Evolutionary conservation across 116 monocot species (phyloP), one percentile per base, ranked within the genome.

Genomic region (Trichopus zeylanicus): DNA sequence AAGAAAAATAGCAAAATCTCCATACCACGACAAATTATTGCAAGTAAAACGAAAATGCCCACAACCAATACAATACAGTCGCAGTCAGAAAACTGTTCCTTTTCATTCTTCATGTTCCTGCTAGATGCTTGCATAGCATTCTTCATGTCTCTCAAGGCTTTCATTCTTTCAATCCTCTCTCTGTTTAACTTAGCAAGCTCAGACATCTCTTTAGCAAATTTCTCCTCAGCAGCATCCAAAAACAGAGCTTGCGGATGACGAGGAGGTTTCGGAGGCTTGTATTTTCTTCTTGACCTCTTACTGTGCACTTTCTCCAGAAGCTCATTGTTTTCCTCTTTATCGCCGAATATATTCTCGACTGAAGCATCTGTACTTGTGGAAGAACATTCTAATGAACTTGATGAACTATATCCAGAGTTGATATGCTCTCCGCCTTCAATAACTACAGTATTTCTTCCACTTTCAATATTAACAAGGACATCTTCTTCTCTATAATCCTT

Each of bases 1-100:
- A 29, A 7, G 7, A 32, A 32, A 15, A 56, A 9, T 6, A 24
- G 25, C 8, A 10, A 21, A 13, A 57, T 35, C 2, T 61, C 15
- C 31, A 64, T 60, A 78, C 77, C 71, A 70, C 72, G 73, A 69
- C 76, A 78, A 19, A 75, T 18, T 34, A 75, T 53, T 12, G 70
- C 38, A 20, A n/a, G n/a, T n/a, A n/a, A 75, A 46, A 34, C 68
- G 70, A 33, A 69, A 75, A 15, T 69, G 56, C n/a, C n/a, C n/a
- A n/a, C n/a, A n/a, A n/a, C n/a, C n/a, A n/a, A n/a, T n/a, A n/a
- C n/a, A n/a, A n/a, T n/a, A n/a, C n/a, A n/a, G n/a, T n/a, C n/a
- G n/a, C n/a, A n/a, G n/a, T n/a, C n/a, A n/a, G n/a, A n/a, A n/a
- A n/a, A n/a, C n/a, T n/a, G n/a, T n/a, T n/a, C n/a, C n/a, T n/a